These are phyloP conservation scores for Cladosporium sp. DNA, from an alignment of 2,329 filamentous ascomycete species.

Conservation along the genomic window DNA sequence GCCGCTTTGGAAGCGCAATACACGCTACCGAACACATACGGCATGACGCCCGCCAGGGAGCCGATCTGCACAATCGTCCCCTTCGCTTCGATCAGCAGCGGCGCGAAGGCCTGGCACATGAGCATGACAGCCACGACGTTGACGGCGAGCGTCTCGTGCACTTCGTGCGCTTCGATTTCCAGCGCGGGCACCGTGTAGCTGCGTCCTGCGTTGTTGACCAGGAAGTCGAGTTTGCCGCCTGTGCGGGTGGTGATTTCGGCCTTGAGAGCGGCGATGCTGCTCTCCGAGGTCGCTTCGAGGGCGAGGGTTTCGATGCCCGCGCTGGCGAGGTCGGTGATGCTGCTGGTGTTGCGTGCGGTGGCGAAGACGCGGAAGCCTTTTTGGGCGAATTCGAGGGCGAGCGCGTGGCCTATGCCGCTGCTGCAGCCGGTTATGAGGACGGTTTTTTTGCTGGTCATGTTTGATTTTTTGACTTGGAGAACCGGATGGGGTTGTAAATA, in stretches of 20 bases:
- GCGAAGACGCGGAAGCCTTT: conserved; percentile 54
- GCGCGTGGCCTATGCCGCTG: conserved; percentile 53
- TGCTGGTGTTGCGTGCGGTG: conserved; percentile 50
- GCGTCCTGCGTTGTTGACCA: conserved; percentile 56
- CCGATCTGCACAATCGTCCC: conserved; percentile 39
- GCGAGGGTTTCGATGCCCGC: conserved; percentile 52
- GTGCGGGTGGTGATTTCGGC: conserved; percentile 45
- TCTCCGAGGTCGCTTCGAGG: conserved; percentile 49
- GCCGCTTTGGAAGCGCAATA: conserved; percentile 61
- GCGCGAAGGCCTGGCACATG: conserved; percentile 54
- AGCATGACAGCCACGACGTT: conserved; percentile 57
- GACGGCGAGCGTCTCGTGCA: conserved; percentile 46
- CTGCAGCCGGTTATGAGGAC: conserved; percentile 40
- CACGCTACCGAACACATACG: conserved; percentile 38
- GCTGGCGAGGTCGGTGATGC: conserved; percentile 47
- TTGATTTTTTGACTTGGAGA: too few relatives aligned
- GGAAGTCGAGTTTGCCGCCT: conserved; percentile 48
- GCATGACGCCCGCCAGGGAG: conserved; percentile 40
- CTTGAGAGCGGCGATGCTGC: conserved; percentile 47
- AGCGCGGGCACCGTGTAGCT: conserved; percentile 57
- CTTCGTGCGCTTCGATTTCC: conserved; percentile 49
- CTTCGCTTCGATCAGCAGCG: conserved; percentile 46
- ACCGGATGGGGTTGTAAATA: too few relatives aligned
- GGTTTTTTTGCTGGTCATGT: conserved; percentile 19
- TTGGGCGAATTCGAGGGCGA: conserved; percentile 54